Conservation (phyloP, 192 early-diverging fungal genomes). For the Powellomyces hirtus region DNA sequence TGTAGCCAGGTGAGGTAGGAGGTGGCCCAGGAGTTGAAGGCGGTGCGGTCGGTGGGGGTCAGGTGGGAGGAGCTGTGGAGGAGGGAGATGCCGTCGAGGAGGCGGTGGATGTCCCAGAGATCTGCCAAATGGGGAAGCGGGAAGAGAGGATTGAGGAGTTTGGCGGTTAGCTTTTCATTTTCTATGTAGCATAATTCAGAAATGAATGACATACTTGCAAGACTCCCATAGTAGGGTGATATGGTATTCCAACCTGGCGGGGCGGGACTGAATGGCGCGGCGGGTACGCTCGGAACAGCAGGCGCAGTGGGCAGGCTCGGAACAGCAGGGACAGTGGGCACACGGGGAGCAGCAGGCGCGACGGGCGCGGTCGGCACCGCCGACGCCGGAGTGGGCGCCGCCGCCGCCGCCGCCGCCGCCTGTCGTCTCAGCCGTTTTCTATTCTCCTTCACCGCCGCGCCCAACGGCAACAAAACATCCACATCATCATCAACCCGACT, state of each 20-base stretch:
- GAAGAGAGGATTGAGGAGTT: no score
- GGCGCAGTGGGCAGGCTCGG: no score
- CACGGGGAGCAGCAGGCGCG: neutral
- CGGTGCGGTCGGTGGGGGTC: neutral
- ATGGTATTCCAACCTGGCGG: no score
- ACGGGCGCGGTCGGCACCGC: neutral
- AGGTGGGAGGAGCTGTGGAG: neutral
- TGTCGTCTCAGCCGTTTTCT: neutral
- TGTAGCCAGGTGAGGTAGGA: constrained; percentile 24
- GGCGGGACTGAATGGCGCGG: no score
- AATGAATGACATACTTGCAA: neutral
- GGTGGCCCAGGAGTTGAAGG: constrained; percentile 5
- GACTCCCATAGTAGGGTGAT: no score
- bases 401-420: neutral
- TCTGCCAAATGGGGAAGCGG: neutral
- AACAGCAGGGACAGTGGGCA: neutral
- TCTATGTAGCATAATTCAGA: no score
- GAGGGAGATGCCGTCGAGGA: constrained; percentile 22
- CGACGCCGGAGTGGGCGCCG: neutral
- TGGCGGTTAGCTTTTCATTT: no score
- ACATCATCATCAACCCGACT: neutral
- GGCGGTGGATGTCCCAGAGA: constrained; percentile 1
- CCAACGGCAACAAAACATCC: neutral
- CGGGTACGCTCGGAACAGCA: no score
- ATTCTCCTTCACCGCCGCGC: neutral